Base-by-base conservation (phyloP, 306 rosid species). In the Quercus wislizeni region DNA sequence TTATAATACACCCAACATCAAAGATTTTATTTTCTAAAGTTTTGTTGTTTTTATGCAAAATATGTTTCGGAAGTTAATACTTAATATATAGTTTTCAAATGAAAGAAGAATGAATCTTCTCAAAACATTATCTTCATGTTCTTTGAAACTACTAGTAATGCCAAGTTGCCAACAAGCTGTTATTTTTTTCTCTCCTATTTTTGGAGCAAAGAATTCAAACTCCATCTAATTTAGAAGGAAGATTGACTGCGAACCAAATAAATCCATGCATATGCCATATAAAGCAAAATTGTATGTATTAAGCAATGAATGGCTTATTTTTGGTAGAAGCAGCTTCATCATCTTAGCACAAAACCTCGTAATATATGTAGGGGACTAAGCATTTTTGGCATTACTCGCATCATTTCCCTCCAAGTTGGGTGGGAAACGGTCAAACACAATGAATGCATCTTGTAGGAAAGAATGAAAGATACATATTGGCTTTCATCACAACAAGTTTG, bases 341-440 rank as follows among this genome's bases (percentile, higher is more conserved):
- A 21, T 21, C 65, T 9, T 27, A 23, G 15, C 31, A 27, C 14
- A 59, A 59, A 23, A n/a, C 31, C 11, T 59, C 17, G 65, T 59
- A 59, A 23, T 59, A 23, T 23, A 8, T 59, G 12, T 59, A 4
- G 23, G 65, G 64, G 31, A 15, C 65, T 59, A 67, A 19, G 10
- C 10, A 18, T 33, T 18, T 67, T 20, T 3, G 70, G 46, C 46
- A 30, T 2, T 30, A 46, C 20, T 76, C n/a, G 11, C 62, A 41
- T 69, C 69, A 69, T 18, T 23, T 68, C 31, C 46, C 68, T 69
- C 71, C 63, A 78, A 78, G 65, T 71, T 71, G 71, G 35, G 76
- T 70, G 62, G 52, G 74, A 2, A 27, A 25, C 30, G 58, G 69
- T 55, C 46, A 69, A 41, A 19, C 31, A 41, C 20, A n/a, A 27